A percentile compares a stretch with the other conserved stretches of the same genome.
phyloP scores from a whole-genome alignment of 306 rosid genomes.

The Rosa multiflora region DNA sequence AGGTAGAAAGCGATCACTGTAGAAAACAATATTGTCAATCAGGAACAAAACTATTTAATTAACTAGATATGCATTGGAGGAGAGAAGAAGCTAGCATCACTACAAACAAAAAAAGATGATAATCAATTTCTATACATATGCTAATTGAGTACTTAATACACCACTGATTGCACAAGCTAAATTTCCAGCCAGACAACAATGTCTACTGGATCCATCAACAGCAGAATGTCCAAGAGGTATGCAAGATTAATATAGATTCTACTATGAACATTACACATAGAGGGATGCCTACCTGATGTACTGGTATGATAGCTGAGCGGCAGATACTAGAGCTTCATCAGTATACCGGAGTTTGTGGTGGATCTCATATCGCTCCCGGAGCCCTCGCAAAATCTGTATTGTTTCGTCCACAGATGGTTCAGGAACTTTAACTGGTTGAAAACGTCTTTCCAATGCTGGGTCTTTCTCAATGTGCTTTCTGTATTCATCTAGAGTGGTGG shows the following conservation, averaged over 20 bases:
- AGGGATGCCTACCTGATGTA: constrained; percentile 68
- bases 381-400: constrained; percentile 82
- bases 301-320: constrained; percentile 88
- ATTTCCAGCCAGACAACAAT: neutral
- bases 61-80: neutral
- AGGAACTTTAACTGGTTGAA: constrained; percentile 94
- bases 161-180: neutral
- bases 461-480: constrained; percentile 96
- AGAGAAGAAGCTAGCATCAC: neutral
- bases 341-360: constrained; percentile 97
- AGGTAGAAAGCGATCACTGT: constrained; percentile 92
- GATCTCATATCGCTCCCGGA: constrained; percentile 89
- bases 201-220: too few relatives aligned
- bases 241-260: neutral
- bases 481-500: constrained; percentile 94
- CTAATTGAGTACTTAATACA: neutral
- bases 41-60: neutral
- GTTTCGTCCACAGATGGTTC: constrained; percentile 93
- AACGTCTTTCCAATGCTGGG: constrained; percentile 92
- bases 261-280: neutral
- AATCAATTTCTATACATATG: neutral
- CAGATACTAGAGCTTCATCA: constrained; percentile 84
- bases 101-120: neutral
- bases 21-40: constrained; percentile 19
- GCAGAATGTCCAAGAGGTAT: neutral